Conservation (phyloP, 768 basidiomycete species). For the Hebeloma cylindrosporum region DNA sequence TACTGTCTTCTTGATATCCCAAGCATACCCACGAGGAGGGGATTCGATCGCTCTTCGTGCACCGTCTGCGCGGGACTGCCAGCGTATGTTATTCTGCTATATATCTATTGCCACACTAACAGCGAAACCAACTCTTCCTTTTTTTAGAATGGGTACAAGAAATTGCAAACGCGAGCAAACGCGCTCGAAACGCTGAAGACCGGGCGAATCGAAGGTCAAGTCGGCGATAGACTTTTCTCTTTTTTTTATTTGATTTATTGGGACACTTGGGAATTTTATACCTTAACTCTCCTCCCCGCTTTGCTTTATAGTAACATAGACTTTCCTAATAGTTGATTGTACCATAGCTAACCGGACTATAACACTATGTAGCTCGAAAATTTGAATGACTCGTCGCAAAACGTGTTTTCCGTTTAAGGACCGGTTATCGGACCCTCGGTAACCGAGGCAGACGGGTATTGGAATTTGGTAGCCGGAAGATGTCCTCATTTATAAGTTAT, state of each 20-base stretch:
- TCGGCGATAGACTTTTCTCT: background rate
- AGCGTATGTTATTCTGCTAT: slow-evolving; percentile 29
- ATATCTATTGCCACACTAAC: background rate
- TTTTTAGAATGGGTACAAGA: slow-evolving; percentile 37
- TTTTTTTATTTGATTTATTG: background rate
- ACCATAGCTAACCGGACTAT: background rate
- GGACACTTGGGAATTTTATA: background rate
- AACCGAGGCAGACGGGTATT: slow-evolving; percentile 18
- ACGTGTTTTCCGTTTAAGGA: background rate
- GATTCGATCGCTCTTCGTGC: slow-evolving; percentile 65
- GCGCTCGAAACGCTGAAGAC: slow-evolving; percentile 47
- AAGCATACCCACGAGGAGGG: slow-evolving; percentile 73
- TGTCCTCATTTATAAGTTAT: slow-evolving; percentile 5
- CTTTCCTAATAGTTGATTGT: background rate
- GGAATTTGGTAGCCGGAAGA: slow-evolving; percentile 21
- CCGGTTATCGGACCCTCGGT: slow-evolving; percentile 21
- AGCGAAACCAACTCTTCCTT: background rate
- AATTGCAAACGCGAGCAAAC: slow-evolving; percentile 39
- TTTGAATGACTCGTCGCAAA: too few relatives aligned
- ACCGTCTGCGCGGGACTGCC: slow-evolving; percentile 56
- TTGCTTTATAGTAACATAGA: slow-evolving; percentile 9
- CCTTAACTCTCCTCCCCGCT: background rate
- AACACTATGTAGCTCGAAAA: slow-evolving; percentile 1
- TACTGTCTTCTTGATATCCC: slow-evolving; percentile 59
- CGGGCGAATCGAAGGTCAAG: slow-evolving; percentile 27